phyloP scores from a whole-genome alignment of 345 rosid genomes.

The Bretschneidera sinensis region DNA sequence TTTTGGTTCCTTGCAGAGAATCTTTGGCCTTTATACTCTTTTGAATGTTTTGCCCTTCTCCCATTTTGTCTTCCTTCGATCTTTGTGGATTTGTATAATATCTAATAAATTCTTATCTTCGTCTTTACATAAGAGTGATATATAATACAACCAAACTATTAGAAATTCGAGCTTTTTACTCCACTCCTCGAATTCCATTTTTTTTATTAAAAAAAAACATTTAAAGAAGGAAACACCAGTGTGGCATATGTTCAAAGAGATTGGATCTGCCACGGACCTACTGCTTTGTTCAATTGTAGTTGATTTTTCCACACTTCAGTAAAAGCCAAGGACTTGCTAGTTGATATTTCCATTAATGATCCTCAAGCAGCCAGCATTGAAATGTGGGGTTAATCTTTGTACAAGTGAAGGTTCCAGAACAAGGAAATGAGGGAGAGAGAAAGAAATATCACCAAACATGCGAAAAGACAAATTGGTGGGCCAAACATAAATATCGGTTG shows the following conservation, averaged over 20 bases:
- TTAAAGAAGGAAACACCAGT: background rate
- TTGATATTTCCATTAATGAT: too few relatives aligned
- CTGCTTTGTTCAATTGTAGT: background rate
- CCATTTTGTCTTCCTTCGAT: too few relatives aligned
- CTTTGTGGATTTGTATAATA: background rate
- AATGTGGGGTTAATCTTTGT: background rate
- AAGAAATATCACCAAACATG: background rate
- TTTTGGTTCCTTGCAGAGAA: slow-evolving; percentile 10
- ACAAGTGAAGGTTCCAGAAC: background rate
- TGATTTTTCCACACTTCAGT: too few relatives aligned
- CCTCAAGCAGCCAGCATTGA: too few relatives aligned
- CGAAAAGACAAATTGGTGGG: slow-evolving; percentile 5
- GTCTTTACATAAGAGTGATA: background rate
- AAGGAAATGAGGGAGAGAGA: background rate
- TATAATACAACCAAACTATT: background rate
- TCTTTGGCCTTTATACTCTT: slow-evolving; percentile 8
- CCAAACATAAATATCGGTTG: too few relatives aligned
- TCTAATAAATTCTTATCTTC: background rate
- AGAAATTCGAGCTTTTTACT: background rate
- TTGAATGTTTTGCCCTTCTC: background rate
- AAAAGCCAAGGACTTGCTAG: too few relatives aligned
- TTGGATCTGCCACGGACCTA: background rate
- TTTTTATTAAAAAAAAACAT: too few relatives aligned
- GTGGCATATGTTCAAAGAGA: background rate
- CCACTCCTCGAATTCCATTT: too few relatives aligned